Conservation (phyloP, 2,329 filamentous ascomycete genomes). For the Gaeumannomyces tritici region DNA sequence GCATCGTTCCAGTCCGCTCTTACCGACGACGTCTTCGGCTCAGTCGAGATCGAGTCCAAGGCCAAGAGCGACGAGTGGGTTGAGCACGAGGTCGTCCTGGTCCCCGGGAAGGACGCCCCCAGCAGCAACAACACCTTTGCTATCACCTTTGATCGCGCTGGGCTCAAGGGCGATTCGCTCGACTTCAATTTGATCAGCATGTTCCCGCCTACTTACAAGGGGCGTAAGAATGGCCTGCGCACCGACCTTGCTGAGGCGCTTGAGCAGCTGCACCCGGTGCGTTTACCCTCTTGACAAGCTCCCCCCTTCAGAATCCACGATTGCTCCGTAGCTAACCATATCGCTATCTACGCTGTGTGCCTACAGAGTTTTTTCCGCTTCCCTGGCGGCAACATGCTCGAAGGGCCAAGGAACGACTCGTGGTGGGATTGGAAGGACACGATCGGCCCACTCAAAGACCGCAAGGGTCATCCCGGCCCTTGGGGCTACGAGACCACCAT, state of each 20-base stretch:
- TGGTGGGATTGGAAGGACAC: conserved; percentile 45
- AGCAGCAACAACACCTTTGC: conserved; percentile 47
- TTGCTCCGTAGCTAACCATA: too few species aligned
- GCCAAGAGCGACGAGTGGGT: conserved; percentile 33
- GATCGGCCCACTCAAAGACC: conserved; percentile 40
- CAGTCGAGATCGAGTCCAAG: conserved; percentile 34
- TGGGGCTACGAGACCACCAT: conserved; percentile 55
- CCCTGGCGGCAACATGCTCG: conserved; percentile 56
- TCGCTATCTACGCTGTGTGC: background rate
- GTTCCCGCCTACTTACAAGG: conserved; percentile 52
- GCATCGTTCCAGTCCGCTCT: conserved; percentile 34
- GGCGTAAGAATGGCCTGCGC: conserved; percentile 46
- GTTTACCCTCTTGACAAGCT: conserved; percentile 4
- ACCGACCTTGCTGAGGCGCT: conserved; percentile 40
- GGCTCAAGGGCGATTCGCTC: background rate
- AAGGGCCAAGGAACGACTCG: conserved; percentile 30
- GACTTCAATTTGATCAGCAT: conserved; percentile 46
- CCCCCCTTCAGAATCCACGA: background rate
- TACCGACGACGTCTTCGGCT: conserved; percentile 33
- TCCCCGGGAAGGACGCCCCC: conserved; percentile 33
- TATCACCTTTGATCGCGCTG: conserved; percentile 37
- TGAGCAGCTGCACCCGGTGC: background rate
- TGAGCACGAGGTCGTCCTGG: conserved; percentile 37
- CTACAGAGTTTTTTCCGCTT: conserved; percentile 46
- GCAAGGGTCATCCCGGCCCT: conserved; percentile 44